Evolutionary conservation across 371 early-diverging fungal genomes (phyloP), one percentile per base, ranked within the genome.

Genomic region (Capillidium heterosporum): DNA sequence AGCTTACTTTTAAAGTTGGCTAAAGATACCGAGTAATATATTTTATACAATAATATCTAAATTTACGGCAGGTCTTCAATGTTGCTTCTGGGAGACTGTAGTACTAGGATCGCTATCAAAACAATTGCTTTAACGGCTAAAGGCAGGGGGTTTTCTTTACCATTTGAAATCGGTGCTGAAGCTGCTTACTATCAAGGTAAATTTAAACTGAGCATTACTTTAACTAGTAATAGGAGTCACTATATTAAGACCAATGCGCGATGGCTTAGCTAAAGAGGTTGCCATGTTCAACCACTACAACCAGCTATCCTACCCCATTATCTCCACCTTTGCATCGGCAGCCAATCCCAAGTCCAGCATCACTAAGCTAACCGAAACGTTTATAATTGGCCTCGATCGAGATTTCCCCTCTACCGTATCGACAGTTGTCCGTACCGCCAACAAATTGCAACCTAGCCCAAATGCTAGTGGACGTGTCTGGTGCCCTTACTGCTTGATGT

Each of bases 391-490:
- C 0, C 71, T 94, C 29, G 87, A 88, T 58, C 68, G 72, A 11
- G 90, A 83, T 54, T 94, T 88, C 58, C 82, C 89, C 0, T 85
- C 90, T 2, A 91, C 91, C 0, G 87, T 84, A 10, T 77, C 82
- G 41, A 91, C 92, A 0, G 81, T 94, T 2, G 77, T 81, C 29
- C 72, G 89, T 39, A 94, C 94, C 0, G 84, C 82, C 23, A 73
- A 74, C 26, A 91, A 91, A 60, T 63, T 91, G 29, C 71, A 71
- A 21, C 72, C 74, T 17, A 64, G 71, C 1, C 68, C 62, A 7
- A 65, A 66, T 26, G 63, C 69, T 50, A 73, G 75, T 41, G 23
- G 61, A 0, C 61, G 61, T 24, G 58, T 57, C 54, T 64, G 65
- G 13, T 81, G 80, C 62, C 72, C 76, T 1, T 63, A 78, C 7